Evolutionary conservation across 208 protist genomes (phyloP).

Genomic region (Vickermania spadyakhi): DNA sequence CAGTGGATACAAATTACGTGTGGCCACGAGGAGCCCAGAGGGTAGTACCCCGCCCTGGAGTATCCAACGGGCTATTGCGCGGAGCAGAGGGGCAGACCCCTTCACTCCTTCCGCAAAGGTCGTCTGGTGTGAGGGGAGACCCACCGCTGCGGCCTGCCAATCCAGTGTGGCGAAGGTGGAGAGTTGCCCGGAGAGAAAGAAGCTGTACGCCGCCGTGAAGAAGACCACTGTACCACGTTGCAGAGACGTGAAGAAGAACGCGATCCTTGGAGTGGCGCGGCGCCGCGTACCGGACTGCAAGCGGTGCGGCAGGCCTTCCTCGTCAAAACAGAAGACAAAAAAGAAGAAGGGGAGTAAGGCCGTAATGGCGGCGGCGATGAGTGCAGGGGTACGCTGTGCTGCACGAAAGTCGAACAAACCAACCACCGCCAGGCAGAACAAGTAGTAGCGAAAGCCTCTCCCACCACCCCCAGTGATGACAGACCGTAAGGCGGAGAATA

Average conservation of each 20-base stretch:
- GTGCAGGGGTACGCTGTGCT: not conserved
- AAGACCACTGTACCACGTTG: not conserved
- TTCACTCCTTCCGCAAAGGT: not conserved
- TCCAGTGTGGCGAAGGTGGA: not conserved
- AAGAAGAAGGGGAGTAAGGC: not conserved
- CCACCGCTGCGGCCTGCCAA: not conserved
- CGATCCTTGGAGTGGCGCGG: too few relatives aligned
- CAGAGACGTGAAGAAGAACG: constrained; percentile 1
- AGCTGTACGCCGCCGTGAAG: not conserved
- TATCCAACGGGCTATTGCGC: not conserved
- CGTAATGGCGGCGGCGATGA: not conserved
- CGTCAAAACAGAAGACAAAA: not conserved
- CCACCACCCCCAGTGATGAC: not conserved
- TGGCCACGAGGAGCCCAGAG: not conserved
- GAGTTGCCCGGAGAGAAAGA: not conserved
- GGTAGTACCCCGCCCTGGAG: not conserved
- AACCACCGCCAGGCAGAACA: not conserved
- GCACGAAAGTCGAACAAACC: not conserved
- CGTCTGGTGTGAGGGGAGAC: not conserved
- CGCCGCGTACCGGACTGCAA: not conserved
- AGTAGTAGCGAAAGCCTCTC: not conserved
- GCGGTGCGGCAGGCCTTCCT: not conserved
- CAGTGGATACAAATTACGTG: not conserved
- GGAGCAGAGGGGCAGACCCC: too few relatives aligned
- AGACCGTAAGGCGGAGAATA: not conserved